phyloP scores from a whole-genome alignment of 495 filamentous ascomycete species.

The Hypoxylon rickii region DNA sequence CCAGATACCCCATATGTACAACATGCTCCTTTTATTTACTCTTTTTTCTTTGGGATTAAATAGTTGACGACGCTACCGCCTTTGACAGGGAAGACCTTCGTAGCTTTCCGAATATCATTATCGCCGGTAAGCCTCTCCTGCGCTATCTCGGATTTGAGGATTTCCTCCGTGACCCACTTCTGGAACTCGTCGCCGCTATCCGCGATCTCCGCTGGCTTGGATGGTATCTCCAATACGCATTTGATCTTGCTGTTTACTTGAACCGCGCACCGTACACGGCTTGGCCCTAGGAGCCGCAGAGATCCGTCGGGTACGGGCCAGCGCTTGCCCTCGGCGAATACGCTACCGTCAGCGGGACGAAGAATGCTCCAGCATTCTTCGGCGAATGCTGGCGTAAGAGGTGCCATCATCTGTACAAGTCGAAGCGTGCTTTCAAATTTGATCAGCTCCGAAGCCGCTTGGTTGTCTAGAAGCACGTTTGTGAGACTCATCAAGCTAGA shows the following conservation, averaged over 20 bases:
- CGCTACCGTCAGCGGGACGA: slow-evolving; percentile 36
- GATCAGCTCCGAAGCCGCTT: slow-evolving; percentile 30
- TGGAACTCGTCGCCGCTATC: slow-evolving; percentile 40
- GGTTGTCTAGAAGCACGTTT: slow-evolving; percentile 58
- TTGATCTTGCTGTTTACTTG: slow-evolving; percentile 77
- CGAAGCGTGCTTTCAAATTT: slow-evolving; percentile 42
- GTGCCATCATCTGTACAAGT: slow-evolving; percentile 73
- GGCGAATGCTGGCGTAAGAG: slow-evolving; percentile 75
- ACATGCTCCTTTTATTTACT: slow-evolving; percentile 20
- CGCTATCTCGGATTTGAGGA: slow-evolving; percentile 45
- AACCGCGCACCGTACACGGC: slow-evolving; percentile 60
- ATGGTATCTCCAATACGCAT: slow-evolving; percentile 64
- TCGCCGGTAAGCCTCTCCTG: slow-evolving; percentile 53
- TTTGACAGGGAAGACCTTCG: slow-evolving; percentile 56
- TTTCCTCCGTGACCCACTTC: slow-evolving; percentile 62
- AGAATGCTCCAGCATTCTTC: slow-evolving; percentile 79
- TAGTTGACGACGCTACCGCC: slow-evolving; percentile 63
- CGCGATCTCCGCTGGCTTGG: slow-evolving; percentile 37
- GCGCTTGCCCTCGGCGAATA: slow-evolving; percentile 49
- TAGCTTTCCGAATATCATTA: slow-evolving; percentile 46
- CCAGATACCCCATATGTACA: slow-evolving; percentile 15
- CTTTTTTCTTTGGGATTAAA: slow-evolving; percentile 46
- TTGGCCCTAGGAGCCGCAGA: slow-evolving; percentile 43
- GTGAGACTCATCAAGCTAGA: slow-evolving; percentile 81
- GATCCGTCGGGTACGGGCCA: slow-evolving; percentile 58